A percentile compares a stretch with the other conserved stretches of the same genome.
Conservation (phyloP, 164 flowering plant genomes). For the Litsea cubeba region DNA sequence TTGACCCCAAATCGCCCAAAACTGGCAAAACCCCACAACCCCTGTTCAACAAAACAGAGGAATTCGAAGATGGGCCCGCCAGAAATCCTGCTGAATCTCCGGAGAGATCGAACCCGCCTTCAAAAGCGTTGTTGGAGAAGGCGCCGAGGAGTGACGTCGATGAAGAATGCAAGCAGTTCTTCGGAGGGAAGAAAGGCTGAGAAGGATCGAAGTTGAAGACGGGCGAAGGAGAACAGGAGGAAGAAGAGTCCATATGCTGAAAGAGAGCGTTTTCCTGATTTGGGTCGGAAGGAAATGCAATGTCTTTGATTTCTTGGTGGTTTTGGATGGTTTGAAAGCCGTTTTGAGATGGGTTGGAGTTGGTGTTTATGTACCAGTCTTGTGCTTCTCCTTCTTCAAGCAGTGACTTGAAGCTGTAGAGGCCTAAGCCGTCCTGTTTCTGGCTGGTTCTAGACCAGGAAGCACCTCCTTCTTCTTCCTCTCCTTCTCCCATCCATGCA, state of each 20-base stretch:
- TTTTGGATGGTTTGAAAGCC: slow-evolving; percentile 24
- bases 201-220: slow-evolving; percentile 57
- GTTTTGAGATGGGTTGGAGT: slow-evolving; percentile 14
- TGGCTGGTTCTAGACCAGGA: slow-evolving; percentile 32
- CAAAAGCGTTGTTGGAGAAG: slow-evolving; percentile 34
- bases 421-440: slow-evolving; percentile 23
- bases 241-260: not conserved
- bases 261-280: not conserved
- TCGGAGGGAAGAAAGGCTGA: slow-evolving; percentile 41
- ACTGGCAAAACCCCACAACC: slow-evolving; percentile 31
- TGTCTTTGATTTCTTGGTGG: slow-evolving; percentile 34
- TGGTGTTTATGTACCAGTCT: slow-evolving; percentile 36
- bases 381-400: slow-evolving; percentile 30
- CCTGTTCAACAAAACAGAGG: slow-evolving; percentile 28
- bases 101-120: slow-evolving; percentile 47
- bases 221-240: too few relatives aligned
- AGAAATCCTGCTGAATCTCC: slow-evolving; percentile 39
- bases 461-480: slow-evolving; percentile 24
- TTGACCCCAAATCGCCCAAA: slow-evolving; percentile 34
- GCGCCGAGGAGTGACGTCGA: slow-evolving; percentile 33
- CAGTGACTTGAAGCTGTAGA: slow-evolving; percentile 53
- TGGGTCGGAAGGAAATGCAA: slow-evolving; percentile 37
- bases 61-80: slow-evolving; percentile 4
- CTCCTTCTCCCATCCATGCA: slow-evolving; percentile 39
- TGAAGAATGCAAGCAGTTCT: slow-evolving; percentile 25